Base-by-base conservation (phyloP, 2,329 filamentous ascomycete species). In the Penicillium janthinellum region DNA sequence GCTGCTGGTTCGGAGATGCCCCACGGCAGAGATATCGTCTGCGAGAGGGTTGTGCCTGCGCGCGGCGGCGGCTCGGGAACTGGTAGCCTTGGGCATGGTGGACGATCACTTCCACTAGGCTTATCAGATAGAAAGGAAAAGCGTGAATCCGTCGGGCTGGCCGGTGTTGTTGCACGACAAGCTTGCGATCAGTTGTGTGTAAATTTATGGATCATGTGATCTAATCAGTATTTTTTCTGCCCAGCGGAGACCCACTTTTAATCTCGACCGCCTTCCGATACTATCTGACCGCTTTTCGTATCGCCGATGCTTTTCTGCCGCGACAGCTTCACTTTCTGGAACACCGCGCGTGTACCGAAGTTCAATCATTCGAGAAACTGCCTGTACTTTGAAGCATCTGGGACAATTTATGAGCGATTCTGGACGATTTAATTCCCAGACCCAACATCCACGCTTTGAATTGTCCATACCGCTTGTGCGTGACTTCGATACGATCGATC, bases 41-140 rank as follows among this genome's bases (percentile, higher is more conserved):
- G 94, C 90, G 61, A 99, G 89, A 42, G 94, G 93, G 68, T 96
- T 96, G 79, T 97, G 94, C 65, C 91, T 88, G 71, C 89, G 87
- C 61, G 82, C 67, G 82, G 82, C 73, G 83, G 86, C 66, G 75
- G 79, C 59, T 82, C 82, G 66, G 77, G 80, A 66, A 81, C 85
- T 84, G 31, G 82, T 85, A 51, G 89, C 87, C 81, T 96, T 96
- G 39, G 92, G 92, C 93, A 96, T 96, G 61, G 31, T 75, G 61
- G 22, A 38, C 10, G 17, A 28, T 17, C 60, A 28, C 17, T 39
- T 50, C 37, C 11, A 15, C 39, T 20, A 17, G 20, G 22, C 45
- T 44, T 35, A 57, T 48, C 39, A 14, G 20, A 53, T 34, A 39
- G 7, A 11, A 34, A 34, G 20, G 11, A 25, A 38, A 42, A 41